phyloP scores from a whole-genome alignment of 768 basidiomycete genomes.

The Pleurotus djamor region DNA sequence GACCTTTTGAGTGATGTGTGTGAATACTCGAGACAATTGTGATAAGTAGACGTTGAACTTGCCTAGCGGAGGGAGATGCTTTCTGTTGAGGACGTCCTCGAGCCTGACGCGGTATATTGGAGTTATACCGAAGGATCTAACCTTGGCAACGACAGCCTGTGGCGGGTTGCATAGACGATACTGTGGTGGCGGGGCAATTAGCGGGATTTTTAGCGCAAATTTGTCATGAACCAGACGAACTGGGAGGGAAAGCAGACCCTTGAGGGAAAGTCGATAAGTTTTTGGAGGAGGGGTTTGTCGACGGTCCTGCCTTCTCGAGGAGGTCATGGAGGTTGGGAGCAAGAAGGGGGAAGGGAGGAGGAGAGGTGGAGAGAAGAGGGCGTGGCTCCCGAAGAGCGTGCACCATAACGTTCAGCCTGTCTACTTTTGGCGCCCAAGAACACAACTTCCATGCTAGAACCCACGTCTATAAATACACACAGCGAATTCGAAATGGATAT shows the following conservation, averaged over 20 bases:
- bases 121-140: conserved; percentile 66
- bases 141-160: conserved; percentile 58
- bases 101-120: conserved; percentile 67
- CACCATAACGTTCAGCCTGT: not conserved
- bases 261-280: conserved; percentile 21
- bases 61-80: conserved; percentile 79
- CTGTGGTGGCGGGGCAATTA: conserved; percentile 17
- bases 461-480: no score
- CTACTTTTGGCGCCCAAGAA: no score
- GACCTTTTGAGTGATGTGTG: conserved; percentile 31
- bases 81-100: conserved; percentile 73
- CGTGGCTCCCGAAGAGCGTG: not conserved
- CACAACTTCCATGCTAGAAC: no score
- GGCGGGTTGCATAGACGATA: conserved; percentile 67
- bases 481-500: no score
- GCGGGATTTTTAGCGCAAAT: not conserved
- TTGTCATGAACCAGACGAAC: conserved; percentile 18
- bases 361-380: not conserved
- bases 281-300: conserved; percentile 24
- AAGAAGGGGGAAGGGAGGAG: not conserved
- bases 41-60: conserved; percentile 10
- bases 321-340: conserved; percentile 12
- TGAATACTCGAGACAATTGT: not conserved
- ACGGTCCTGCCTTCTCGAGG: conserved; percentile 6
- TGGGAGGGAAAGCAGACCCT: conserved; percentile 33